Conservation (phyloP, 495 filamentous ascomycete genomes). For the Terfezia claveryi region DNA sequence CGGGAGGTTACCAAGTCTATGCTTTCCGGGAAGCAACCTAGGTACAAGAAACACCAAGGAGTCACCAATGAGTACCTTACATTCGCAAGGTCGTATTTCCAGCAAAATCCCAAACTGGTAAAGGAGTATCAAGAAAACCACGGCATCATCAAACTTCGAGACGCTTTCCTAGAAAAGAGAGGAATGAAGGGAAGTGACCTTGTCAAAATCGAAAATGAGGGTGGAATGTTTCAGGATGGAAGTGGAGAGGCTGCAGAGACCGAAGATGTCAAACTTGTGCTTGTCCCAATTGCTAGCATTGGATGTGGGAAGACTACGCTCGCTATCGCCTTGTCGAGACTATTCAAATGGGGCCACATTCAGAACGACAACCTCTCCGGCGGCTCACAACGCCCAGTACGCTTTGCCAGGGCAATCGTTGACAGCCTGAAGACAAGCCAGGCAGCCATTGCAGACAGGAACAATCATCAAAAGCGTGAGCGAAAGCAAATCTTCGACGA, state of each 20-base stretch:
- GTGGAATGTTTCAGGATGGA: conserved; percentile 12
- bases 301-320: conserved; percentile 95
- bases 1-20: conserved; percentile 86
- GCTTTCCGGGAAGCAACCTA: conserved; percentile 51
- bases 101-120: conserved; percentile 35
- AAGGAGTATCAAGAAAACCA: conserved; percentile 64
- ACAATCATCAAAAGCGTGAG: conserved; percentile 79
- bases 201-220: conserved; percentile 34
- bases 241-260: conserved; percentile 18
- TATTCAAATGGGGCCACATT: conserved; percentile 84
- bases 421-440: conserved; percentile 34
- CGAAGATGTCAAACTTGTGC: conserved; percentile 23
- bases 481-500: conserved; percentile 50
- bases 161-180: conserved; percentile 61
- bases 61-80: conserved; percentile 80
- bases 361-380: conserved; percentile 94
- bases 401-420: conserved; percentile 46
- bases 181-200: conserved; percentile 73
- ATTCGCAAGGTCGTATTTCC: conserved; percentile 54
- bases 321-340: conserved; percentile 53
- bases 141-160: conserved; percentile 79
- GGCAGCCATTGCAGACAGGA: conserved; percentile 77
- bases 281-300: conserved; percentile 74
- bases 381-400: conserved; percentile 41
- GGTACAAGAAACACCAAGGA: conserved; percentile 60